Percentiles rank a stretch among this genome's conserved stretches.
phyloP scores from a whole-genome alignment of 2,329 filamentous ascomycete species.

The Orbilia ellipsospora region DNA sequence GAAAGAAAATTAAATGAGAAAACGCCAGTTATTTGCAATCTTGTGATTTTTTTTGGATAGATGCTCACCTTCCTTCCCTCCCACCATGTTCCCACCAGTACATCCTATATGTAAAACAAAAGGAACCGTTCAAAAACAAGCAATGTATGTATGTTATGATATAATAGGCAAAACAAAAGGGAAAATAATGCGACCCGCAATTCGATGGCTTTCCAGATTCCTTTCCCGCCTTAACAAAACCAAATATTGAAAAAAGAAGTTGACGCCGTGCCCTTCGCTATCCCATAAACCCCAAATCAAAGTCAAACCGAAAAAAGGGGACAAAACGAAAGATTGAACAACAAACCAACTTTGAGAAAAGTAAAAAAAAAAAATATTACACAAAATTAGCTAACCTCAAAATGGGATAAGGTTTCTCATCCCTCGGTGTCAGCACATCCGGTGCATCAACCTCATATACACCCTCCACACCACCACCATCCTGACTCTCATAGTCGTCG shows the following conservation, averaged over 20 bases:
- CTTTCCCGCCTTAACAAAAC: neutral
- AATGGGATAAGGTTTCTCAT: conserved; percentile 37
- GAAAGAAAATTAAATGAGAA: conserved; percentile 17
- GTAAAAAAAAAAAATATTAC: conserved; percentile 10
- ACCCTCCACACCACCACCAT: conserved; percentile 26
- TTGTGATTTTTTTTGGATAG: neutral
- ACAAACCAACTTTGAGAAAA: neutral
- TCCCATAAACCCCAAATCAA: conserved; percentile 1
- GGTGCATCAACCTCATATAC: conserved; percentile 49
- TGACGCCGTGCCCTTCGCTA: neutral
- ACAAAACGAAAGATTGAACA: conserved; percentile 10
- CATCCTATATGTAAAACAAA: neutral
- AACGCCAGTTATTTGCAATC: conserved; percentile 10
- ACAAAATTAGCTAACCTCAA: conserved; percentile 35
- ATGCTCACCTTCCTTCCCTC: neutral
- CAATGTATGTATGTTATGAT: neutral
- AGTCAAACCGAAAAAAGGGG: conserved; percentile 16
- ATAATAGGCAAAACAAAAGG: conserved; percentile 1
- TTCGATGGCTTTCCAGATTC: conserved; percentile 17
- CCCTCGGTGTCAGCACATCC: conserved; percentile 34
- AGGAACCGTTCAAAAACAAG: neutral
- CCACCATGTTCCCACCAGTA: neutral
- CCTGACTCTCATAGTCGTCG: conserved; percentile 53
- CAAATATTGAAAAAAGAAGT: neutral
- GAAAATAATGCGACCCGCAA: conserved; percentile 9